Percentiles rank a stretch among this genome's conserved stretches.
phyloP scores from a whole-genome alignment of 352 stramenopile species.

The Phytophthora pseudosyringae region DNA sequence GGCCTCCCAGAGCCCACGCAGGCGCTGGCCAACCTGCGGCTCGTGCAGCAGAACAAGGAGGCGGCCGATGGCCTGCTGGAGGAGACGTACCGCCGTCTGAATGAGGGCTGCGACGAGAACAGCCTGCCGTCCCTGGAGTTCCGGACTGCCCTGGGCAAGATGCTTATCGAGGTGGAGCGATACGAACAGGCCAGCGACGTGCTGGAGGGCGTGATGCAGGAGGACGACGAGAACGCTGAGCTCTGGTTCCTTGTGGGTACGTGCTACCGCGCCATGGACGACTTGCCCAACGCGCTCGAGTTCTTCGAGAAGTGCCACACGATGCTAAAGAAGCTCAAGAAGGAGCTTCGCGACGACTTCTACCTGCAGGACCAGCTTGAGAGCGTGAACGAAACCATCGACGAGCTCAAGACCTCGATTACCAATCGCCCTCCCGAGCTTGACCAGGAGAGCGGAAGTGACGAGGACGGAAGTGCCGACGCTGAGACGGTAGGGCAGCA shows the following conservation, averaged over 20 bases:
- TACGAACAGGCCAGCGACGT: conserved; percentile 85
- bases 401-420: conserved; percentile 58
- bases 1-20: conserved; percentile 93
- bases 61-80: conserved; percentile 92
- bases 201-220: conserved; percentile 88
- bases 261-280: conserved; percentile 88
- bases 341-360: conserved; percentile 74
- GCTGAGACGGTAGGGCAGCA: conserved; percentile 49
- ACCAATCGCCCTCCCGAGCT: conserved; percentile 61
- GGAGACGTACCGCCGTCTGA: conserved; percentile 92
- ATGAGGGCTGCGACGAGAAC: conserved; percentile 73
- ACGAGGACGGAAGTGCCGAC: conserved; percentile 40
- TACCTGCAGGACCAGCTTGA: conserved; percentile 83
- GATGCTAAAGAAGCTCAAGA: conserved; percentile 86
- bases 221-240: conserved; percentile 91
- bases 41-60: conserved; percentile 93
- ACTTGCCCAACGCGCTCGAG: conserved; percentile 81
- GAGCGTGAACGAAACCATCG: conserved; percentile 71
- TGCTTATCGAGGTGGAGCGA: conserved; percentile 88
- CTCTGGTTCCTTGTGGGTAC: conserved; percentile 90
- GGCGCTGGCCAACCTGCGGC: conserved; percentile 94
- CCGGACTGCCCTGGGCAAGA: conserved; percentile 80
- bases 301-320: conserved; percentile 84
- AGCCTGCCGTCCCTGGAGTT: conserved; percentile 86
- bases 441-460: conserved; percentile 59